A percentile compares a stretch with the other conserved stretches of the same genome.
Conservation (phyloP, 2,329 filamentous ascomycete species). For the Talaromyces sp. region DNA sequence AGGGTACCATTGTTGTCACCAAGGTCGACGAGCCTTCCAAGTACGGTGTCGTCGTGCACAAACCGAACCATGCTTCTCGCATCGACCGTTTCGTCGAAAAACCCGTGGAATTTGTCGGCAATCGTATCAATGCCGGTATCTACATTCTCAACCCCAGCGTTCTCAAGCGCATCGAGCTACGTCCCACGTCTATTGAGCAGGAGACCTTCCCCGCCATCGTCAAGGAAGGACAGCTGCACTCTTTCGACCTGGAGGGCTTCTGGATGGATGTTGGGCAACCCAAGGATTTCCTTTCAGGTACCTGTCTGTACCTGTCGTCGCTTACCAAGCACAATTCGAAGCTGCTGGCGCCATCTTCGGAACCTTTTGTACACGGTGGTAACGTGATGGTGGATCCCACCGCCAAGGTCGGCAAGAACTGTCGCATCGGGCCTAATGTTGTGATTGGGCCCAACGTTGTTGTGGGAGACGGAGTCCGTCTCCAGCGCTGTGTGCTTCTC, state of each 20-base stretch:
- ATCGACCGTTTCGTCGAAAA: slow-evolving; percentile 99
- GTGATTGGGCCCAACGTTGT: slow-evolving; percentile 91
- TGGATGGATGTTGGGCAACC: slow-evolving; percentile 99
- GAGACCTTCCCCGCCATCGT: slow-evolving; percentile 96
- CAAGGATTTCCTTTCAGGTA: slow-evolving; percentile 95
- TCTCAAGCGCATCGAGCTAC: slow-evolving; percentile 85
- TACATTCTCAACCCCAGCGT: slow-evolving; percentile 96
- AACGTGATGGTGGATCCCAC: slow-evolving; percentile 93
- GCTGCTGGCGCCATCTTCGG: slow-evolving; percentile 66
- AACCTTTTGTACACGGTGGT: slow-evolving; percentile 82
- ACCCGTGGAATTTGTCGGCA: slow-evolving; percentile 96
- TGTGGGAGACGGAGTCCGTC: slow-evolving; percentile 85
- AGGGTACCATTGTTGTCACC: slow-evolving; percentile 96
- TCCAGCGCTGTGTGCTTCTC: slow-evolving; percentile 88
- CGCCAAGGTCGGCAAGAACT: slow-evolving; percentile 97
- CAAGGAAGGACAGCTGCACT: slow-evolving; percentile 84
- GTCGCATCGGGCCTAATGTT: slow-evolving; percentile 94
- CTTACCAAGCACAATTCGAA: slow-evolving; percentile 86
- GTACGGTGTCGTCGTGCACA: slow-evolving; percentile 97
- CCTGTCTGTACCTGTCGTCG: slow-evolving; percentile 91
- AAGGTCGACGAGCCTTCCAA: slow-evolving; percentile 99
- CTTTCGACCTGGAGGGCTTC: slow-evolving; percentile 93
- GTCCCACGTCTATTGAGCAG: slow-evolving; percentile 96
- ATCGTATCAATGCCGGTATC: slow-evolving; percentile 97
- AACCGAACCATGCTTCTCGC: slow-evolving; percentile 80